Evolutionary conservation across 2,329 filamentous ascomycete species (phyloP).

Genomic region (Claviceps africana): DNA sequence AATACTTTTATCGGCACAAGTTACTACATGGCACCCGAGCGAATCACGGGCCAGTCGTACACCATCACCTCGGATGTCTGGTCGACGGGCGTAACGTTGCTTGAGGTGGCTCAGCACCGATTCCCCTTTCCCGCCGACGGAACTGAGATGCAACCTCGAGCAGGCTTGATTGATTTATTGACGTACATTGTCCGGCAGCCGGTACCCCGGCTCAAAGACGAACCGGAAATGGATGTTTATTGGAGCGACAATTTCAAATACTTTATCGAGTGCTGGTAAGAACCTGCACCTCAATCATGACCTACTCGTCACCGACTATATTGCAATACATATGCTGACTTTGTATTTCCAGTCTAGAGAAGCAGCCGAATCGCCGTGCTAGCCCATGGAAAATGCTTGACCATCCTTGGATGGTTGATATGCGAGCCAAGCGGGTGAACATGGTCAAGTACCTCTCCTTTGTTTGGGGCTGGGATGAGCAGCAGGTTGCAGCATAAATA

Average conservation of each 20-base stretch:
- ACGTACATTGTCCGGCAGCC: conserved; percentile 96
- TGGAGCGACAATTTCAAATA: conserved; percentile 99
- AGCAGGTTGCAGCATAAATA: conserved; percentile 3
- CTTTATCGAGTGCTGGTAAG: conserved; percentile 98
- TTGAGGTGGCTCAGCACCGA: conserved; percentile 98
- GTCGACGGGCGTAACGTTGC: conserved; percentile 88
- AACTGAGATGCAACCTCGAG: conserved; percentile 85
- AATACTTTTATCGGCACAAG: conserved; percentile 98
- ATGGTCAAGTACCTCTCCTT: conserved; percentile 89
- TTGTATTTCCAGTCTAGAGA: conserved; percentile 60
- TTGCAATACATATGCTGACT: conserved; percentile 11
- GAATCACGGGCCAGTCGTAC: conserved; percentile 94
- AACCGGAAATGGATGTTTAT: conserved; percentile 73
- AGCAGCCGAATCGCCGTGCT: conserved; percentile 72
- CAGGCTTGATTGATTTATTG: conserved; percentile 83
- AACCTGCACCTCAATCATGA: conserved; percentile 13
- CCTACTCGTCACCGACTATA: not conserved
- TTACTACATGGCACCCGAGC: conserved; percentile 98
- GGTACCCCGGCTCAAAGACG: conserved; percentile 90
- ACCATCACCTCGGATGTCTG: conserved; percentile 98
- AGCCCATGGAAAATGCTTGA: conserved; percentile 98
- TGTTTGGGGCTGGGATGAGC: conserved; percentile 94
- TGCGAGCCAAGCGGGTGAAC: conserved; percentile 91
- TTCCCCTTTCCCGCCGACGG: conserved; percentile 97
- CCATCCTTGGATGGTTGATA: conserved; percentile 97